Base-by-base conservation (phyloP, 2,329 filamentous ascomycete species). In the Hypoxylon sp. region DNA sequence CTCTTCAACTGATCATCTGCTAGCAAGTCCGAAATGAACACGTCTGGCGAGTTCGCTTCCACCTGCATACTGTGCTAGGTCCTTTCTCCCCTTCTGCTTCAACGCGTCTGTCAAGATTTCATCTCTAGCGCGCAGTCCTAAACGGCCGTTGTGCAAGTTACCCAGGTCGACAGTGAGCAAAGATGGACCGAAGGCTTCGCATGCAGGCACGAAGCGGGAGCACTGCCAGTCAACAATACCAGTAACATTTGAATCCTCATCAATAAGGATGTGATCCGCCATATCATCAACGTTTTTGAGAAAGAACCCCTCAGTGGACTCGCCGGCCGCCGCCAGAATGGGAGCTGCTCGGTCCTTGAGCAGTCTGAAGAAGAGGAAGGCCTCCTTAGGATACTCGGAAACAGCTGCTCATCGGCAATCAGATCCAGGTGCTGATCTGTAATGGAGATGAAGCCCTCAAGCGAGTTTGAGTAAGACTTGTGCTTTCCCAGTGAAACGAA, bases 191-290 rank as follows among this genome's bases (percentile, higher is more conserved):
- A 46, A 46, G 17, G 43, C 43, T 20, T 46, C 43, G 43, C 43
- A 46, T 17, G 43, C 43, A 4, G 43, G 47, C 44, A 67, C 71
- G 6, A 73, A 73, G 44, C 73, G 64, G 13, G 76, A 72, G 69
- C 71, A 77, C 61, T 78, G 72, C 77, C 77, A 80, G 65, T 80
- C 78, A 30, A 80, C 73, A 47, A 80, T 74, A 6, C 73, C 78
- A 5, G 74, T 78, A 30, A 79, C 76, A 26, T 76, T 76, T 55
- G 71, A 77, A 4, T 76, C 58, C 11, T 77, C 67, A 54, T 80
- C 73, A 15, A 68, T 68, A 6, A 80, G 71, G 3, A 79, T 70
- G 17, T 79, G 77, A 49, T 80, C 77, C 1, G 75, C 76, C 63
- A 79, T 80, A 52, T 79, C 75, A 48, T 80, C 77, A 17, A 74